phyloP scores from a whole-genome alignment of 2,329 filamentous ascomycete species.

The Hawksworthiomyces lignivorus region DNA sequence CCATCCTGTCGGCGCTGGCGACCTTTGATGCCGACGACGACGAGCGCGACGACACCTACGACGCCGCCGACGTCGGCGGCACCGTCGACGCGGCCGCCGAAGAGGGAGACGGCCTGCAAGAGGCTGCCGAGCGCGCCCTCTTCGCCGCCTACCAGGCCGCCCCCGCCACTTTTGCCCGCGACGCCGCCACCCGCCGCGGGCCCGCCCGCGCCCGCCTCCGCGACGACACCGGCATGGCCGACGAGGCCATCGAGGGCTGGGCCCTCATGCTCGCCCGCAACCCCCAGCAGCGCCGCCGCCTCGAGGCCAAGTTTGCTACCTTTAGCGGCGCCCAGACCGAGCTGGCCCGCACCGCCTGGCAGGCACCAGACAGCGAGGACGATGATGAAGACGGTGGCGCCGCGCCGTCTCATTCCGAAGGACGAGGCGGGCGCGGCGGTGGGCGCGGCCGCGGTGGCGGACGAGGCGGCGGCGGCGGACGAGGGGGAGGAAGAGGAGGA shows the following conservation, averaged over 20 bases:
- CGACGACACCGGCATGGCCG: constrained; percentile 77
- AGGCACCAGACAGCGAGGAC: constrained; percentile 42
- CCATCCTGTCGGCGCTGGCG: constrained; percentile 80
- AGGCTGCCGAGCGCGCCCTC: constrained; percentile 60
- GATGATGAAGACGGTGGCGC: constrained; percentile 49
- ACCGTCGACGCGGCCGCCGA: constrained; percentile 65
- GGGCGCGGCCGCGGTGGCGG: constrained; percentile 36
- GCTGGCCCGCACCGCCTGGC: constrained; percentile 60
- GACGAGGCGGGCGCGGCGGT: no score
- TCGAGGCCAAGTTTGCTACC: constrained; percentile 63
- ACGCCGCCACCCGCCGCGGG: constrained; percentile 60
- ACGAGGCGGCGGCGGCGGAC: constrained; percentile 38
- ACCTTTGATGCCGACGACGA: constrained; percentile 92
- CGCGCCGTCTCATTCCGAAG: no score
- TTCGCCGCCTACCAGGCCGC: constrained; percentile 64
- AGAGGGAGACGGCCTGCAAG: constrained; percentile 38
- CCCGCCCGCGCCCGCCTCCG: constrained; percentile 56
- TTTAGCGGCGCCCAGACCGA: constrained; percentile 60
- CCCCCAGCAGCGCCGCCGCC: constrained; percentile 54
- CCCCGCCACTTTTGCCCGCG: constrained; percentile 61
- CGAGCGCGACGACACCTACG: constrained; percentile 94
- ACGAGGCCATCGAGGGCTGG: constrained; percentile 94
- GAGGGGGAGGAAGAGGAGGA: constrained; percentile 41
- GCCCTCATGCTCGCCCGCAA: constrained; percentile 75
- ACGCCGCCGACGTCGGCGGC: constrained; percentile 83